phyloP scores from a whole-genome alignment of 495 filamentous ascomycete genomes.

The Hypoxylon cercidicola region DNA sequence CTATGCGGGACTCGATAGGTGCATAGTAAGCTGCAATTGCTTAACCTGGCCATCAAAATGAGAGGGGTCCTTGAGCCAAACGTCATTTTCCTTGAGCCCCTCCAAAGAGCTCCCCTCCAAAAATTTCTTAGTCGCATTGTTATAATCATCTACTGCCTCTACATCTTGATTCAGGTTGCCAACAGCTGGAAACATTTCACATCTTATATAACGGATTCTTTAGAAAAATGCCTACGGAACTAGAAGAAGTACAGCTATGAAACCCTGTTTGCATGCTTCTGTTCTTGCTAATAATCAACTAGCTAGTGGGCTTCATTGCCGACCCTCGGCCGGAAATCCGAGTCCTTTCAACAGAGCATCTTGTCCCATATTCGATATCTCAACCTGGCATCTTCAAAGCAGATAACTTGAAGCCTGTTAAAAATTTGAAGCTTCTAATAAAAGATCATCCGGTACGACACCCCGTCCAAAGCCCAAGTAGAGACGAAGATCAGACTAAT shows the following conservation, averaged over 20 bases:
- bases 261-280: not conserved
- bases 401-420: constrained; percentile 79
- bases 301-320: constrained; percentile 93
- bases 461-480: not conserved
- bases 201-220: not conserved
- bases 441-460: constrained; percentile 77
- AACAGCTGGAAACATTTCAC: not conserved
- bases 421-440: constrained; percentile 88
- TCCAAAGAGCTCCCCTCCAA: constrained; percentile 32
- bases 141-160: not conserved
- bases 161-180: not conserved
- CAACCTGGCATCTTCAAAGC: constrained; percentile 87
- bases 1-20: no score
- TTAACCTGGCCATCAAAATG: no score
- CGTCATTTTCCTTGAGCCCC: constrained; percentile 37
- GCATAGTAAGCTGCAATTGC: no score
- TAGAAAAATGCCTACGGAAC: constrained; percentile 76
- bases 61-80: not conserved
- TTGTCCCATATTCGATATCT: constrained; percentile 82
- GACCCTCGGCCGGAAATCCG: constrained; percentile 89
- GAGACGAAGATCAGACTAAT: constrained; percentile 8
- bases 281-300: constrained; percentile 32
- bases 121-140: constrained; percentile 15
- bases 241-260: constrained; percentile 73
- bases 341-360: constrained; percentile 77